A percentile compares a stretch with the other conserved stretches of the same genome.
phyloP scores from a whole-genome alignment of 2,329 filamentous ascomycete genomes.

The Ophiostoma perfectum region DNA sequence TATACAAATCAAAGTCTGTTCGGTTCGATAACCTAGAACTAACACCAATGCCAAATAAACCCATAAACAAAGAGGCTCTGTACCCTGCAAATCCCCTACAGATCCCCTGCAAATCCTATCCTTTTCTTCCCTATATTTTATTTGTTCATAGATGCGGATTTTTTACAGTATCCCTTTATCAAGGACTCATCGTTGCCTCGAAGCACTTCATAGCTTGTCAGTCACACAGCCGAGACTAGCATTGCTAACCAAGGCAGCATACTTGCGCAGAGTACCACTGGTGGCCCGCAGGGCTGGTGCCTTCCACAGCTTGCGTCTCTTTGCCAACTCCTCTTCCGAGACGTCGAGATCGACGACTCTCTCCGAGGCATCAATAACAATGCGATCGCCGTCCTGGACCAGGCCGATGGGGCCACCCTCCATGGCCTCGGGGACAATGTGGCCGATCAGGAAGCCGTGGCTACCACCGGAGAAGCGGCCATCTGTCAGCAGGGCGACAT shows the following conservation, averaged over 20 bases:
- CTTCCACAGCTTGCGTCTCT: conserved; percentile 56
- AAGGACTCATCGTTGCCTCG: background rate
- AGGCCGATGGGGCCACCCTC: conserved; percentile 80
- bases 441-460: conserved; percentile 82
- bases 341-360: conserved; percentile 63
- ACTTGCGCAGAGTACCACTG: conserved; percentile 66
- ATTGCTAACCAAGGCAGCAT: conserved; percentile 55
- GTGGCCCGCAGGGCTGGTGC: conserved; percentile 53
- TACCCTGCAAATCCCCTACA: background rate
- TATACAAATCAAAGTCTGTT: background rate
- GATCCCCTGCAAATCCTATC: background rate
- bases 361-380: conserved; percentile 77
- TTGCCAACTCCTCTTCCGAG: conserved; percentile 57
- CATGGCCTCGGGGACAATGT: conserved; percentile 82
- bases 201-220: conserved; percentile 31
- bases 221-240: conserved; percentile 57
- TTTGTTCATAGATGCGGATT: background rate
- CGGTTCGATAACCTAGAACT: background rate
- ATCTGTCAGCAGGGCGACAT: conserved; percentile 69
- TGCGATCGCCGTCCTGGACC: conserved; percentile 72
- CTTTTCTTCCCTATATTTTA: background rate
- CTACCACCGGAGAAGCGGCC: conserved; percentile 73
- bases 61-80: background rate
- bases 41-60: conserved; percentile 5
- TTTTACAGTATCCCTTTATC: background rate